A percentile compares a stretch with the other conserved stretches of the same genome.
Evolutionary conservation across 2,329 filamentous ascomycete species (phyloP).

Genomic region (Ophiobolus disseminans): DNA sequence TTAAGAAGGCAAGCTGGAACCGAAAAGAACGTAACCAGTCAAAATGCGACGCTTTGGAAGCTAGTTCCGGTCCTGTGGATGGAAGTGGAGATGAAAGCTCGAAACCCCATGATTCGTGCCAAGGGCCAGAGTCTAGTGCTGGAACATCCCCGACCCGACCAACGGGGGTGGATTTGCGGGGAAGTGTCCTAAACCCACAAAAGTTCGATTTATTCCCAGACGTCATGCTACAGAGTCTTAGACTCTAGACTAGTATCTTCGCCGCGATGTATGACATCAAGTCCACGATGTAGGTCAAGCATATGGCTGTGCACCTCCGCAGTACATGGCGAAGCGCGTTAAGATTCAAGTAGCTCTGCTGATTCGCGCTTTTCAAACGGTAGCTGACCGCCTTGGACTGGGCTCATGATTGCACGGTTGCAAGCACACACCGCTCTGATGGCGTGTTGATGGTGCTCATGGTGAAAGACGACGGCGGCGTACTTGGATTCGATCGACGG

Average conservation of each 20-base stretch:
- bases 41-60: constrained; percentile 1
- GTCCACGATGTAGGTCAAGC: no score
- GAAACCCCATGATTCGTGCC: constrained; percentile 28
- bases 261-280: no score
- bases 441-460: neutral
- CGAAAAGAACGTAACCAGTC: constrained; percentile 6
- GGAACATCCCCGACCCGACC: constrained; percentile 29
- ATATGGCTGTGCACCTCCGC: no score
- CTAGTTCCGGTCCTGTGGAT: constrained; percentile 33
- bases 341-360: no score
- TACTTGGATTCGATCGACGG: constrained; percentile 9
- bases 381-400: no score
- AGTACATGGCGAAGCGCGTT: no score
- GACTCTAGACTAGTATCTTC: no score
- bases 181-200: constrained; percentile 30
- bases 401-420: neutral
- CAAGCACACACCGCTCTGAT: neutral
- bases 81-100: constrained; percentile 30
- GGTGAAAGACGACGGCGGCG: neutral
- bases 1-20: neutral
- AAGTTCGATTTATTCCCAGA: constrained; percentile 20
- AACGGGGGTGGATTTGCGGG: constrained; percentile 37
- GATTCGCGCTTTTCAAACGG: neutral
- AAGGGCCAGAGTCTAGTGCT: constrained; percentile 28
- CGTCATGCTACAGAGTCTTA: constrained; percentile 22